Percentiles rank a stretch among this genome's conserved stretches.
Conservation (phyloP, 2,329 filamentous ascomycete genomes). For the Sarocladium kiliense region DNA sequence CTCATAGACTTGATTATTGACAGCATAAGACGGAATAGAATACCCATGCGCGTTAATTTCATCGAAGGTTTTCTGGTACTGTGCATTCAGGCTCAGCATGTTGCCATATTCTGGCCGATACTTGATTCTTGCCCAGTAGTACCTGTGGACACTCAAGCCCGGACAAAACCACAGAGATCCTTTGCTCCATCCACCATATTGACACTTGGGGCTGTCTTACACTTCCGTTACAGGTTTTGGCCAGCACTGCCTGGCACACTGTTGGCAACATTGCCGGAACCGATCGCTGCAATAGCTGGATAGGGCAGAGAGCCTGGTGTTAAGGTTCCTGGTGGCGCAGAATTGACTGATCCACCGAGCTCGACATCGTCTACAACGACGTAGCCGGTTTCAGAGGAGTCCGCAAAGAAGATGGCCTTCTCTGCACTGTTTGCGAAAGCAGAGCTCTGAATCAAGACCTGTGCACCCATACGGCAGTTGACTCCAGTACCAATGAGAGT, state of each 20-base stretch:
- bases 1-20: too few species aligned
- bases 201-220: too few species aligned
- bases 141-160: too few species aligned
- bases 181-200: too few species aligned
- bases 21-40: too few species aligned
- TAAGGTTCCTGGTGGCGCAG: constrained; percentile 12
- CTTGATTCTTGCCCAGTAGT: too few species aligned
- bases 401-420: constrained; percentile 26
- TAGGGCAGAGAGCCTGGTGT: constrained; percentile 12
- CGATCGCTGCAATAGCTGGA: constrained; percentile 6
- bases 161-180: too few species aligned
- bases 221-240: background rate
- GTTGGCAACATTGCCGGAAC: constrained; percentile 7
- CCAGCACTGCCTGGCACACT: constrained; percentile 8
- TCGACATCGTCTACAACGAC: constrained; percentile 33
- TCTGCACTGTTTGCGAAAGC: constrained; percentile 34
- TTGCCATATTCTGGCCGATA: too few species aligned
- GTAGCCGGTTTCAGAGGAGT: constrained; percentile 34
- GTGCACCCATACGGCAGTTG: constrained; percentile 47
- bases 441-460: constrained; percentile 49
- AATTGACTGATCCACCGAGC: constrained; percentile 38
- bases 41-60: too few species aligned
- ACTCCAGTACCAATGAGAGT: constrained; percentile 38
- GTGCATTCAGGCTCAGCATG: too few species aligned
- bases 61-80: too few species aligned